These are phyloP conservation scores for Ogataea pilisensis DNA, from an alignment of 805 yeast species.

Conservation along the genomic window DNA sequence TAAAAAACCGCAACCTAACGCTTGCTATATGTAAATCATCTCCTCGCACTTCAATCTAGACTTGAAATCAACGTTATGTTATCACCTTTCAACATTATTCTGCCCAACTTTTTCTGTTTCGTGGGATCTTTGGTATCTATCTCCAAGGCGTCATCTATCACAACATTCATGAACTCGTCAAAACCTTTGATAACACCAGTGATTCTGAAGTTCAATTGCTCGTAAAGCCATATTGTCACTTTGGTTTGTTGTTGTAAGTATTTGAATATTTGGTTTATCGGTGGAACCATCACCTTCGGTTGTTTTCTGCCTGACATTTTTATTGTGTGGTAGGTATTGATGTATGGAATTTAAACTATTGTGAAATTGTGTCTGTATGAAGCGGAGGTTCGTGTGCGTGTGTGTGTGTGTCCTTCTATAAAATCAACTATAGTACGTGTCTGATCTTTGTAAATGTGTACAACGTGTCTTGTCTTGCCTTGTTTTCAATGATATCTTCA, in stretches of 20 bases:
- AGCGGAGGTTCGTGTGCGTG: no score
- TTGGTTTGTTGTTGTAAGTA: slow-evolving; percentile 75
- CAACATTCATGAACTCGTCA: slow-evolving; percentile 94
- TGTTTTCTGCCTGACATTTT: slow-evolving; percentile 40
- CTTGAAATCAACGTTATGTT: slow-evolving; percentile 74
- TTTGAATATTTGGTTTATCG: slow-evolving; percentile 86
- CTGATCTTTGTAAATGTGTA: no score
- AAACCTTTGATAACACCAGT: slow-evolving; percentile 88
- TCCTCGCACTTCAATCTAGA: no score
- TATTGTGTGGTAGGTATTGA: no score
- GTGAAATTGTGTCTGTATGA: no score
- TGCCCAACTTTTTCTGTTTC: slow-evolving; percentile 53
- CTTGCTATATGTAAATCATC: no score
- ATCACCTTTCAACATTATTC: slow-evolving; percentile 86
- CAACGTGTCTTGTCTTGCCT: no score
- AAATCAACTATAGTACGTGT: no score
- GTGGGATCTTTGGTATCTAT: slow-evolving; percentile 43
- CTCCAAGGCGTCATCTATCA: slow-evolving; percentile 60
- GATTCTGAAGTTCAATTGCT: slow-evolving; percentile 71
- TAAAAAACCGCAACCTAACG: no score
- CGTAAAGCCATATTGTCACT: slow-evolving; percentile 87
- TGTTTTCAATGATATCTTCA: no score
- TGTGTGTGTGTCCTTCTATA: no score
- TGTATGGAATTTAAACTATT: no score
- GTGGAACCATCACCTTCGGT: slow-evolving; percentile 68